Evolutionary conservation across 2,329 filamentous ascomycete species (phyloP), one percentile per base, ranked within the genome.

Genomic region (Fusarium staphyleae): DNA sequence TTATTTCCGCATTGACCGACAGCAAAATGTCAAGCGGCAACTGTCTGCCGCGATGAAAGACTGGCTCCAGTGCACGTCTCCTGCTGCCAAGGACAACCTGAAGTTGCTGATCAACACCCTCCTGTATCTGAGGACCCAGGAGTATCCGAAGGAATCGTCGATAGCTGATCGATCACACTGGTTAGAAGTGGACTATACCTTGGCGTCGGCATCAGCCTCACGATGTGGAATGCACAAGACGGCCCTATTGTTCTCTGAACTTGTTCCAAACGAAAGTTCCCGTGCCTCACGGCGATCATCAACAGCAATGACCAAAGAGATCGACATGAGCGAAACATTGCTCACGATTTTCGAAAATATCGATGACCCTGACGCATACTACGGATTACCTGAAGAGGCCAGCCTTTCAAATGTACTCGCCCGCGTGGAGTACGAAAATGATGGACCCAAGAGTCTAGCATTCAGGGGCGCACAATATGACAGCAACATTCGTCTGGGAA

Each of bases 301-400:
- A 2, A 75, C 78, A 3, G 68, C 78, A 40, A 8, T 24, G 22
- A 8, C 22, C 22, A 78, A 77, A 61, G 75, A 81, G 61, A 69
- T 78, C 39, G 76, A 86, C 19, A 83, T 90, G 6, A 81, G 83
- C 3, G 85, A 90, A 24, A 79, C 96, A 1, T 78, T 98, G 11
- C 80, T 96, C 36, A 79, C 83, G 1, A 93, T 99, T 3, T 99
- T 95, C 70, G 89, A 91, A 69, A 93, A 91, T 55, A 89, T 99
- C 39, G 93, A 97, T 68, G 96, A 99, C 67, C 93, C 93, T 2
- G 95, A 99, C 71, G 88, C 92, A 1, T 99, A 96, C 71, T 99
- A 99, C 69, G 96, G 95, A 4, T 81, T 97, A 7, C 85, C 90
- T 34, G 89, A 96, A 71, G 84, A 85, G 33, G 84, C 91, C 6